Percentiles rank a stretch among this genome's conserved stretches.
Conservation (phyloP, 2,329 filamentous ascomycete genomes). For the Fusarium nelsonii region DNA sequence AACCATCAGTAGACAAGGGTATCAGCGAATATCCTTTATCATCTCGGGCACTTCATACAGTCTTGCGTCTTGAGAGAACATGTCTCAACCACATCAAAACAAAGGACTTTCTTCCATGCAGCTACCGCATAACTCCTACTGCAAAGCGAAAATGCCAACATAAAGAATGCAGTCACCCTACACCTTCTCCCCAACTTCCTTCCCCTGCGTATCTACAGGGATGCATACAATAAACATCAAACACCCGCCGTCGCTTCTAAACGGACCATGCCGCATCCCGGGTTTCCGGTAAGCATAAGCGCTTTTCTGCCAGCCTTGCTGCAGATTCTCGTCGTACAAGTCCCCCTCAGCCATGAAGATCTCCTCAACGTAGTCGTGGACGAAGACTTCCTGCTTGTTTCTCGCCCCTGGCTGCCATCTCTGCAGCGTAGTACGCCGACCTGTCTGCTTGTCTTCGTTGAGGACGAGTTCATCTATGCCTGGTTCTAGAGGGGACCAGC, state of each 20-base stretch:
- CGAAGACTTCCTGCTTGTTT: constrained; percentile 47
- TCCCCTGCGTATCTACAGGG: constrained; percentile 24
- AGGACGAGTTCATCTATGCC: constrained; percentile 54
- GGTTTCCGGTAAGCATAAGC: constrained; percentile 57
- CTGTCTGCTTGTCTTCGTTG: constrained; percentile 49
- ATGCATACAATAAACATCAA: constrained; percentile 50
- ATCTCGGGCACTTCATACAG: neutral
- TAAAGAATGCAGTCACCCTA: constrained; percentile 9
- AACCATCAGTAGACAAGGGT: fast-evolving
- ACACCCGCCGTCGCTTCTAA: constrained; percentile 52
- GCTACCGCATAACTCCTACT: neutral
- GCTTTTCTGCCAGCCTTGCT: constrained; percentile 51
- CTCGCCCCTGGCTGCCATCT: constrained; percentile 53
- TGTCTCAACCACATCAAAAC: neutral
- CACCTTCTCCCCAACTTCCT: constrained; percentile 19
- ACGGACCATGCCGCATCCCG: constrained; percentile 57
- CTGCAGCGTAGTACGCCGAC: constrained; percentile 51
- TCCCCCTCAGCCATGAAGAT: constrained; percentile 55
- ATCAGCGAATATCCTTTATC: neutral
- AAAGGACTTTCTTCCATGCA: neutral
- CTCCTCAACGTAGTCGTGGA: constrained; percentile 55
- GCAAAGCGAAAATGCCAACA: neutral
- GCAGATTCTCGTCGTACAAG: constrained; percentile 51
- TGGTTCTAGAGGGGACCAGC: constrained; percentile 48
- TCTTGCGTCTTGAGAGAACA: neutral